Base-by-base conservation (phyloP, 768 basidiomycete species). In the Termitomyces sp. region DNA sequence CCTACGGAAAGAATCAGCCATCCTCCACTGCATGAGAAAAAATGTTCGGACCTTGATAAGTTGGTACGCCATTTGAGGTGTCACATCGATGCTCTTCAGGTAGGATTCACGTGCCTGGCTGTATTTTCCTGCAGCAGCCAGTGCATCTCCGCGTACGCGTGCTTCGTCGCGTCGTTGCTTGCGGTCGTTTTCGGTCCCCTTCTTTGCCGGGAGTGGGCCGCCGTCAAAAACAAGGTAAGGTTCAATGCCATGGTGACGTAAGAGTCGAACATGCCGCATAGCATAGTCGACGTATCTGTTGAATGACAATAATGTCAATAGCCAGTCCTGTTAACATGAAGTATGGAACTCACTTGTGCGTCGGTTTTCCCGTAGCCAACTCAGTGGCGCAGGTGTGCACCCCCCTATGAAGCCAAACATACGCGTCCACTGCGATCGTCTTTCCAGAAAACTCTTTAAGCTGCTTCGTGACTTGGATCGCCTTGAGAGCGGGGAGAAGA, bases 201-300 rank as follows among this genome's bases (percentile, higher is more conserved):
- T 86, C 80, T 99, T 99, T 16, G 96, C 95, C 8, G 94, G 94
- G 32, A 99, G 82, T 10, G 90, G 91, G 0, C 96, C 96, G 16
- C 97, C 97, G 67, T 98, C 97, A 65, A 99, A 96, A 18, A 99
- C 97, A 26, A 99, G 76, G 69, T 90, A 94, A 1, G 97, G 96
- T 52, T 81, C 80, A 58, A 98, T 90, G 24, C 84, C 83, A 69
- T 92, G 80, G 72, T 98, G 86, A 60, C 85, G 83, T 52, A 99
- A 73, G 54, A 98, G 81, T 30, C 94, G 83, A 45, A 98, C 86
- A 33, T 90, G 85, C 63, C 92, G 86, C 94, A 98, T 96, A 40
- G 88, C 88, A 73, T 96, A 99, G 69, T 96, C 88, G 58, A 98
- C 93, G 78, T 97, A 98, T 75, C 95, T 96, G 30, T 28, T n/a